Evolutionary conservation across 257 asterid species (phyloP), one percentile per base, ranked within the genome.

Genomic region (Paraleonurus japonicus): DNA sequence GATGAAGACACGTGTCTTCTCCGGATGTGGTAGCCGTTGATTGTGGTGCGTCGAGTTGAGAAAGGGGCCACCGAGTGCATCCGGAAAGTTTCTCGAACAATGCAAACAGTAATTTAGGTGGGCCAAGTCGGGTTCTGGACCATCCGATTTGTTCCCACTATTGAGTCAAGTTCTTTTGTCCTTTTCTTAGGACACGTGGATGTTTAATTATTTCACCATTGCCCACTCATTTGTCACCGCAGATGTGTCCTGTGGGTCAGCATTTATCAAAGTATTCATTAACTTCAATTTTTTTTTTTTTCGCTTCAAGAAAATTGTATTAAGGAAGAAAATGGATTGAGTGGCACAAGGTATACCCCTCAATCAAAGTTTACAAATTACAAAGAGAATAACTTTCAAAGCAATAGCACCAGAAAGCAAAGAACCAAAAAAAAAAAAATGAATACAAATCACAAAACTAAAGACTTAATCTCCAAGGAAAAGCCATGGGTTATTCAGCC

Each of bases 201-300:
- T 92, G 88, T 60, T 83, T 94, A 65, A 91, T 94, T 53, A 94
- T 91, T 80, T 94, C 99, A 0, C 84, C 98, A 94, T 91, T 20
- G 98, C 98, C 99, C 99, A 94, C 73, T 94, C 99, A 7, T 91
- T 94, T 53, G 98, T 94, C 61, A 94, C 98, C 2, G 99, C 93
- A 0, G 99, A 94, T 0, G 99, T 94, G 78, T 94, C n/a, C 98
- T 2, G 96, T 89, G n/a, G 99, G n/a, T n/a, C n/a, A n/a, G n/a
- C n/a, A n/a, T n/a, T n/a, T n/a, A n/a, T n/a, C n/a, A n/a, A n/a
- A n/a, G n/a, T n/a, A n/a, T n/a, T n/a, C n/a, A n/a, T n/a, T n/a
- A n/a, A n/a, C n/a, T n/a, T n/a, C n/a, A n/a, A n/a, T n/a, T n/a
- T n/a, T n/a, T n/a, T n/a, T n/a, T n/a, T n/a, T n/a, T n/a, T n/a